Conservation (phyloP, 2,329 filamentous ascomycete species). For the Escovopsis sp. region DNA sequence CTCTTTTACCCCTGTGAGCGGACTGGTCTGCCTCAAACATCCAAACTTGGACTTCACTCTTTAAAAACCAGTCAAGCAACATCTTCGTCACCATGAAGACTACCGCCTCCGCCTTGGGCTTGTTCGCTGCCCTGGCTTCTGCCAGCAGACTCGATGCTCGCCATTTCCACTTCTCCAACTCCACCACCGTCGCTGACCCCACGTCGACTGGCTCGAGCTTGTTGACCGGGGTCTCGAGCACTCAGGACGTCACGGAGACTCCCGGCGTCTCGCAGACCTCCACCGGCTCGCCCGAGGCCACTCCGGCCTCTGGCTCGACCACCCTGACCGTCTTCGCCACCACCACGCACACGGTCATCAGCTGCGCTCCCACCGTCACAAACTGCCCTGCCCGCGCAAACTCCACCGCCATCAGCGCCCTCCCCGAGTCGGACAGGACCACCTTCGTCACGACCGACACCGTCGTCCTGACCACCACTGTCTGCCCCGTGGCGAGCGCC, state of each 20-base stretch:
- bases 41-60: slow-evolving; percentile 21
- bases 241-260: no score
- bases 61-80: neutral
- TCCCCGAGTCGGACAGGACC: slow-evolving; percentile 21
- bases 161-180: slow-evolving; percentile 12
- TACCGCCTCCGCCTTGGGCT: slow-evolving; percentile 2
- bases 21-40: slow-evolving; percentile 17
- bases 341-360: slow-evolving; percentile 41
- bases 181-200: slow-evolving; percentile 9
- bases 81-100: slow-evolving; percentile 5
- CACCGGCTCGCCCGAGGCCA: no score
- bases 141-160: slow-evolving; percentile 2
- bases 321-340: slow-evolving; percentile 38
- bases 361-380: slow-evolving; percentile 41
- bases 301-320: slow-evolving; percentile 13
- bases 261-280: no score
- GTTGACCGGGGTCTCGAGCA: no score
- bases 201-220: no score
- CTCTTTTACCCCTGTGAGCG: slow-evolving; percentile 12
- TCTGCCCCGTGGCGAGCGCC: slow-evolving; percentile 32
- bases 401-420: slow-evolving; percentile 17
- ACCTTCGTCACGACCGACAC: slow-evolving; percentile 24
- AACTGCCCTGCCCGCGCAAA: slow-evolving; percentile 32
- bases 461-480: slow-evolving; percentile 23
- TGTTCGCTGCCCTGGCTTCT: slow-evolving; percentile 6